Percentiles rank a stretch among this genome's conserved stretches.
phyloP scores from a whole-genome alignment of 331 rosid genomes.

The Cydonia oblonga region DNA sequence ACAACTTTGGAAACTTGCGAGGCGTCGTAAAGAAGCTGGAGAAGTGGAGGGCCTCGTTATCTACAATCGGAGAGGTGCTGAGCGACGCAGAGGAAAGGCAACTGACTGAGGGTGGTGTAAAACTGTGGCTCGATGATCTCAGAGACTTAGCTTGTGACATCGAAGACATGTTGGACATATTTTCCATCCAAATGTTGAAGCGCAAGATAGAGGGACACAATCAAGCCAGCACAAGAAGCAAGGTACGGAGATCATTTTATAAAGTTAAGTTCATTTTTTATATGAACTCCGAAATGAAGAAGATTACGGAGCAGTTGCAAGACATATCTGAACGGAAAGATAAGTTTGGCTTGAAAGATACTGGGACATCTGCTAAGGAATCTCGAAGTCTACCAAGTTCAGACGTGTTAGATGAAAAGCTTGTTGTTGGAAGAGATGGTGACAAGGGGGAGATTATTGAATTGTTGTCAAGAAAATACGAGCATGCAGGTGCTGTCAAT shows the following conservation, averaged over 20 bases:
- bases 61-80: neutral
- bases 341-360: neutral
- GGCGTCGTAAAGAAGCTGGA: neutral
- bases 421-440: neutral
- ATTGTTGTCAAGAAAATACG: neutral
- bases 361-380: neutral
- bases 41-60: neutral
- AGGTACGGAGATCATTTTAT: neutral
- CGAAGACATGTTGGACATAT: neutral
- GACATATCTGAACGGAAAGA: neutral
- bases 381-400: neutral
- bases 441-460: slow-evolving; percentile 1
- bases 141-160: neutral
- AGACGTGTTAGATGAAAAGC: neutral
- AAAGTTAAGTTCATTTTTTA: too few relatives aligned
- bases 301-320: neutral
- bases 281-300: neutral
- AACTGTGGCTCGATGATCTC: neutral
- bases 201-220: neutral
- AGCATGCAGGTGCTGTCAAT: neutral
- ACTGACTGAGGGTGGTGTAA: neutral
- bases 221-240: neutral
- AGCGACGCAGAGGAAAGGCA: neutral
- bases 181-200: neutral
- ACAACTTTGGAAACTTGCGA: neutral